Conservation (phyloP, 768 basidiomycete genomes). For the Paxillus involutus region DNA sequence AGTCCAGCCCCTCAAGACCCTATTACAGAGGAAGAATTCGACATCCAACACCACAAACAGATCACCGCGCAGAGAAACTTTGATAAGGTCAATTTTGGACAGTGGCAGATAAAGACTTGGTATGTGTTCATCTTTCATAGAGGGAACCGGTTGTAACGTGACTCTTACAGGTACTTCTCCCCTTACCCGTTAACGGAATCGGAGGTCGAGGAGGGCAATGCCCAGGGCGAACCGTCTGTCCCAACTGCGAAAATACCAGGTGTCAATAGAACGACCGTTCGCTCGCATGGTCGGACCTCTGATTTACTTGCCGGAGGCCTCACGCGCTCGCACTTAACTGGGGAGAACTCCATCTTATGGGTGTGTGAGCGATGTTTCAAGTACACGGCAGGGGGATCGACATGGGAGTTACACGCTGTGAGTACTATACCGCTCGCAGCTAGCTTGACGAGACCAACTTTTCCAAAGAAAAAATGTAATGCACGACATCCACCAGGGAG, state of each 20-base stretch:
- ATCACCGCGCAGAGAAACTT: slow-evolving; percentile 77
- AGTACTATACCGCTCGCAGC: slow-evolving; percentile 19
- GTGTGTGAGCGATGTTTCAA: slow-evolving; percentile 97
- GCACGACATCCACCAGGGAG: slow-evolving; percentile 77
- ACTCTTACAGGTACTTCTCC: slow-evolving; percentile 77
- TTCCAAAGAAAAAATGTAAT: slow-evolving; percentile 62
- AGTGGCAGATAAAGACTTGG: slow-evolving; percentile 90
- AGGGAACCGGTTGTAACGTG: background rate
- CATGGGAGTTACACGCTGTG: slow-evolving; percentile 73
- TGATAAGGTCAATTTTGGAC: slow-evolving; percentile 81
- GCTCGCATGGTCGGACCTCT: slow-evolving; percentile 72
- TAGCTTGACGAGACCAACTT: slow-evolving; percentile 10
- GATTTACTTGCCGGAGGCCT: slow-evolving; percentile 70
- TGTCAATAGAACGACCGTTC: slow-evolving; percentile 47
- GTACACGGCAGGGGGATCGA: slow-evolving; percentile 78
- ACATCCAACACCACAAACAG: slow-evolving; percentile 65
- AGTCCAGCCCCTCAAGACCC: slow-evolving; percentile 26
- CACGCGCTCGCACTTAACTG: slow-evolving; percentile 41
- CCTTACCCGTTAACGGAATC: slow-evolving; percentile 81
- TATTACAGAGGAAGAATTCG: slow-evolving; percentile 70
- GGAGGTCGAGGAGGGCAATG: slow-evolving; percentile 52
- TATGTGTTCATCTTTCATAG: slow-evolving; percentile 36
- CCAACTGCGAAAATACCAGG: slow-evolving; percentile 46
- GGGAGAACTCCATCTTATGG: slow-evolving; percentile 62
- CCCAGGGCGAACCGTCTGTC: slow-evolving; percentile 24